phyloP scores from a whole-genome alignment of 495 filamentous ascomycete genomes.

The Daldinia concentrica region DNA sequence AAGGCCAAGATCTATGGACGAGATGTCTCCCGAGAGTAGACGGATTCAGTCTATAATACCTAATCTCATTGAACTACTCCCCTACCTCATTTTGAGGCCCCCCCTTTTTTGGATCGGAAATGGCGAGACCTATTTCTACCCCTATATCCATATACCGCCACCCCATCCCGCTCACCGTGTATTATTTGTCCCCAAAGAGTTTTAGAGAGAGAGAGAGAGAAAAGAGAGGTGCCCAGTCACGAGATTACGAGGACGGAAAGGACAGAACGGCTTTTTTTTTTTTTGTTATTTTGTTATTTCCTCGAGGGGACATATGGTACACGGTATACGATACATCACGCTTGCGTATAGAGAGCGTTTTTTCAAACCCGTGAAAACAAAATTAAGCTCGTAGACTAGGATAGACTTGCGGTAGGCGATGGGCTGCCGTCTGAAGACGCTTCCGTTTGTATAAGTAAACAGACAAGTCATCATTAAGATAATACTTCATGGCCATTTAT shows the following conservation, averaged over 20 bases:
- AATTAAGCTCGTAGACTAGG: conserved; percentile 22
- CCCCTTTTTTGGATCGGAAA: neutral
- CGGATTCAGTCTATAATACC: conserved; percentile 8
- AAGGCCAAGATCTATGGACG: conserved; percentile 96
- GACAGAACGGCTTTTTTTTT: conserved; percentile 13
- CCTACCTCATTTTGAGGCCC: neutral
- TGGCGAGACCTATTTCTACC: neutral
- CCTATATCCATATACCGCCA: neutral
- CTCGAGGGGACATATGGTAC: conserved; percentile 6
- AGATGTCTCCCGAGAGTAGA: conserved; percentile 92
- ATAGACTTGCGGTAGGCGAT: conserved; percentile 27
- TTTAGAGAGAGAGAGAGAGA: neutral
- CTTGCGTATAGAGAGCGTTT: conserved; percentile 24
- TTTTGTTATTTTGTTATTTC: neutral
- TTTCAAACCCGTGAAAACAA: neutral
- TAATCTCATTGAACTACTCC: conserved; percentile 6
- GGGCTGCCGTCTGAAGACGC: conserved; percentile 2
- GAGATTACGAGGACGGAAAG: conserved; percentile 14
- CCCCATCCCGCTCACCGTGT: conserved; percentile 14
- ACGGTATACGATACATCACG: neutral
- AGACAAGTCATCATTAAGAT: conserved; percentile 2
- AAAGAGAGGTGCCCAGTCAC: conserved; percentile 2
- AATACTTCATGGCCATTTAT: neutral
- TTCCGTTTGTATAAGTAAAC: conserved; percentile 25
- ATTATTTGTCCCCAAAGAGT: conserved; percentile 20